phyloP scores from a whole-genome alignment of 805 yeast genomes.

The Pichia manshurica region DNA sequence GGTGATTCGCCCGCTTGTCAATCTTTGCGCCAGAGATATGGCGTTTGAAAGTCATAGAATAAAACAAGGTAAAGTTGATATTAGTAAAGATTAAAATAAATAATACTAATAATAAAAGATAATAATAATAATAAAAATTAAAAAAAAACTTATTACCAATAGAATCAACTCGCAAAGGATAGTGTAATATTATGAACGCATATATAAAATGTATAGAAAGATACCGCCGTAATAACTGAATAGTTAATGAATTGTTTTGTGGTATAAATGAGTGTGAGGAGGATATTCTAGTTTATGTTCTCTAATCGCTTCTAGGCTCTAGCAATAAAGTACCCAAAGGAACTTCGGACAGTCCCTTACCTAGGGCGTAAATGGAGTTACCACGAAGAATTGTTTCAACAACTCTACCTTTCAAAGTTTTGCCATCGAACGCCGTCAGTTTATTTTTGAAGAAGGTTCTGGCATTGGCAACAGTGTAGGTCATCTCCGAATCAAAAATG shows the following conservation, averaged over 20 bases:
- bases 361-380: slow-evolving; percentile 51
- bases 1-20: background rate
- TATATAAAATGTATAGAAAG: too few species aligned
- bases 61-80: background rate
- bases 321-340: slow-evolving; percentile 58
- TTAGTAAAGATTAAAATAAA: background rate
- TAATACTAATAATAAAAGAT: slow-evolving; percentile 4
- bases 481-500: slow-evolving; percentile 62
- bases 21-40: slow-evolving; percentile 15
- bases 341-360: slow-evolving; percentile 47
- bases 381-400: slow-evolving; percentile 80
- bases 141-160: background rate
- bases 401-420: slow-evolving; percentile 63
- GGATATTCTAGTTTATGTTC: background rate
- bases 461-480: slow-evolving; percentile 46
- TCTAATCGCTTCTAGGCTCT: slow-evolving; percentile 43
- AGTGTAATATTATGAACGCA: too few species aligned
- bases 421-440: slow-evolving; percentile 80
- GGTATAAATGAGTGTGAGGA: too few species aligned
- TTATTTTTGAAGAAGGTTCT: slow-evolving; percentile 75
- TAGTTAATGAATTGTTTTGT: too few species aligned
- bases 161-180: too few species aligned
- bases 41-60: slow-evolving; percentile 17
- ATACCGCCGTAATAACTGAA: too few species aligned
- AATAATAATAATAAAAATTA: slow-evolving; percentile 2